Base-by-base conservation (phyloP, 768 basidiomycete genomes). In the Kondoa malvinella region DNA sequence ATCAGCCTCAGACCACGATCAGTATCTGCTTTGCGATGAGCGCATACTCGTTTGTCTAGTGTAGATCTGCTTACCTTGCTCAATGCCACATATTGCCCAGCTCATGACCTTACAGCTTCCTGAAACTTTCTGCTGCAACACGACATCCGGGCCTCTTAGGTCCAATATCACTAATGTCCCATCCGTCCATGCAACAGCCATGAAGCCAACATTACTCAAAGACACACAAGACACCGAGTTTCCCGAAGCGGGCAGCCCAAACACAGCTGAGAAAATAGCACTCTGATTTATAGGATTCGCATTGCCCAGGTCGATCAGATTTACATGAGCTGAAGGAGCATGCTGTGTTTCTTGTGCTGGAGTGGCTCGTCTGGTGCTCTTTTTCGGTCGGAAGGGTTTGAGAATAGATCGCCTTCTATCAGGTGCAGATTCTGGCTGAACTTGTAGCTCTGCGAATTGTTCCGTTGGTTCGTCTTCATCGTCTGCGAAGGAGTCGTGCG, bases 141-240 rank as follows among this genome's bases (percentile, higher is more conserved):
- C 81, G 14, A 90, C 78, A 15, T 81, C 81, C 0, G 89, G 88
- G 1, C 83, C 86, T 27, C 88, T 81, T 81, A 90, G 80, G 73
- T 92, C 87, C 21, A 91, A 75, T 33, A 91, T 78, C 34, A 82
- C 77, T 26, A 92, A 67, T 1, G 81, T 78, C 0, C 83, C 84
- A 61, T 82, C 81, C 3, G 76, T 74, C 75, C 86, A 89, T 1
- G 86, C 84, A 1, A 85, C 80, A 1, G 89, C 88, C 57, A 89
- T 76, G 76, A 92, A 89, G 2, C 90, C 90, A 61, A 88, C 82
- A 74, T 89, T 85, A 14, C 85, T 85, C 15, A 88, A 75, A 3
- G 86, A 84, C 73, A 81, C 83, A 25, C 82, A 80, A 2, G 81
- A 80, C 1, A 83, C 78, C 0, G 83, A 83, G 65, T 68, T 50